phyloP scores from a whole-genome alignment of 2,329 filamentous ascomycete species.

The Claviceps monticola region DNA sequence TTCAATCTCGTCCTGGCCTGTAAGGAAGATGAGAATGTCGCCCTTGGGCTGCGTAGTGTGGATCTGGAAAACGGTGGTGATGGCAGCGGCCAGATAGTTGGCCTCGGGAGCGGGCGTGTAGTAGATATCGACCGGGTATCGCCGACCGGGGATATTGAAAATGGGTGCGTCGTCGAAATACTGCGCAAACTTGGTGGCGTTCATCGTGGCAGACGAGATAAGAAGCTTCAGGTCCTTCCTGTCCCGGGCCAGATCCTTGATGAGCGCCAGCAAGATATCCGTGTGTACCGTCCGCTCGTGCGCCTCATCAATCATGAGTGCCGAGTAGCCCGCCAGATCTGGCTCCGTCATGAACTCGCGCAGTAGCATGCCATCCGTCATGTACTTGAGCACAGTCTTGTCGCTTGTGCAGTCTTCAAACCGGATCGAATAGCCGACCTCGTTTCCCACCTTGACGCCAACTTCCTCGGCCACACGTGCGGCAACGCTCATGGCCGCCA shows the following conservation, averaged over 20 bases:
- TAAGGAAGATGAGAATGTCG: conserved; percentile 89
- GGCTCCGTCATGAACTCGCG: conserved; percentile 84
- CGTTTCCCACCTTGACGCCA: conserved; percentile 75
- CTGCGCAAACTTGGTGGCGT: conserved; percentile 78
- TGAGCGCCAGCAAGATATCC: conserved; percentile 74
- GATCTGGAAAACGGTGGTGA: conserved; percentile 91
- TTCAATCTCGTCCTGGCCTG: conserved; percentile 93
- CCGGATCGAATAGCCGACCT: conserved; percentile 88
- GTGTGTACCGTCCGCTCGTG: conserved; percentile 89
- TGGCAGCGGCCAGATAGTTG: conserved; percentile 81
- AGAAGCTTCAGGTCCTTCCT: conserved; percentile 78
- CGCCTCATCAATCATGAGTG: conserved; percentile 92
- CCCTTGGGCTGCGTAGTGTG: conserved; percentile 75
- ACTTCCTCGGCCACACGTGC: conserved; percentile 90
- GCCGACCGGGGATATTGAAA: conserved; percentile 83
- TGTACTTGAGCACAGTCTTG: conserved; percentile 86
- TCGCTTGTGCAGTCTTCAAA: conserved; percentile 89
- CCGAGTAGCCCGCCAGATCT: conserved; percentile 67
- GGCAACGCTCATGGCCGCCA: conserved; percentile 96
- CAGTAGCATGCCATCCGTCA: conserved; percentile 93
- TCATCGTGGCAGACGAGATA: conserved; percentile 89
- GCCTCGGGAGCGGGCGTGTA: conserved; percentile 85
- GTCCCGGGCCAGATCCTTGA: conserved; percentile 77
- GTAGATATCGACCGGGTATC: conserved; percentile 82
- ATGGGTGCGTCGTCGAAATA: conserved; percentile 92